Base-by-base conservation (phyloP, 1,139 yeast species). In the Candida glucosophila region DNA sequence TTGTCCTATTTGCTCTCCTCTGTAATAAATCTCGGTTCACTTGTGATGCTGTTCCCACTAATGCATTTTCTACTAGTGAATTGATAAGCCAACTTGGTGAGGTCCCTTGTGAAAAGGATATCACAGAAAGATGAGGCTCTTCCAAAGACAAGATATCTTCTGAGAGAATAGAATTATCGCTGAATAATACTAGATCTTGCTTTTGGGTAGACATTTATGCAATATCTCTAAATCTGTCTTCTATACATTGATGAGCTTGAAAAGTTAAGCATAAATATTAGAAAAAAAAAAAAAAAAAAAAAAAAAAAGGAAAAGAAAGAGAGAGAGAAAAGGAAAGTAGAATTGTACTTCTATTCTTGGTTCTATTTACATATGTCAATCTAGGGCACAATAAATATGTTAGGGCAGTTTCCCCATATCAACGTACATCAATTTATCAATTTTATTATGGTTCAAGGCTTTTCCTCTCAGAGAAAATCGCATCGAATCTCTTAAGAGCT, bases 31-130 rank as follows among this genome's bases (percentile, higher is more conserved):
- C 60, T 33, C 55, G 40, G 39, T 58, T 60, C 13, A 58, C 52
- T 29, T 50, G 40, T 12, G 43, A 44, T 7, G 69, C 61, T 3
- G 66, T 62, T 2, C 71, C 72, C 8, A 41, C 36, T 11, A 70
- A 34, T 9, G 64, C 44, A 32, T 55, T 64, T 38, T 70, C 75
- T 6, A 69, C 47, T 17, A 72, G 40, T 3, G 70, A 55, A 20
- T 57, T 66, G 5, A 71, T 44, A 17, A 81, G 53, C 93, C 93
- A 82, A 4, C 70, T 47, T 2, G 92, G 77, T 12, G 73, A 63
- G 0, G 85, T 77, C 0, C 82, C 79, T 32, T 67, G 71, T 2
- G 64, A 57, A 33, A 77, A 68, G 0, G 82, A 63, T 2, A 80
- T 52, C 2, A 73, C 41, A 2, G 71, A 57, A 20, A 74, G 41